Percentiles rank a stretch among this genome's conserved stretches.
These are phyloP conservation scores for Tulasnella sp. DNA, from an alignment of 768 basidiomycete species.

Conservation along the genomic window DNA sequence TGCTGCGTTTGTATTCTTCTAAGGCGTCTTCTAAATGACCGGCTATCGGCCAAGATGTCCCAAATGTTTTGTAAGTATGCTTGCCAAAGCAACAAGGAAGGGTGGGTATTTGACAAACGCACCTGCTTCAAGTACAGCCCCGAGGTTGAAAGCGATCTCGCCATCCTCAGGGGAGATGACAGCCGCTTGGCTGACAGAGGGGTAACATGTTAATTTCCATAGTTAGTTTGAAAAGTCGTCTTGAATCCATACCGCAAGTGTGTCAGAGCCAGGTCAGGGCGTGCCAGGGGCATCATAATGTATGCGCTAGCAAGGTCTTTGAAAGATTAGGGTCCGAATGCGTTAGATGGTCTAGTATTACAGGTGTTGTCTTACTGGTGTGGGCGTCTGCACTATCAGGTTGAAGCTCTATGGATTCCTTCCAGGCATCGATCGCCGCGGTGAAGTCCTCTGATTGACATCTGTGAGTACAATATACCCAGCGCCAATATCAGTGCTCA, in stretches of 20 bases:
- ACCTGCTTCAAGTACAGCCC: constrained; percentile 85
- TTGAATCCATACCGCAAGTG: constrained; percentile 54
- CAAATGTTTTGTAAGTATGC: constrained; percentile 17
- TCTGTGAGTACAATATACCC: constrained; percentile 15
- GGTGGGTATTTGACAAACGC: constrained; percentile 24
- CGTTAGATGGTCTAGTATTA: constrained; percentile 13
- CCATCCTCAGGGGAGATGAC: constrained; percentile 81
- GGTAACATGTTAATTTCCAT: constrained; percentile 23
- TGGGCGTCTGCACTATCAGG: constrained; percentile 79
- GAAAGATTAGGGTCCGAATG: constrained; percentile 15
- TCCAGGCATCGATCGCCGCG: constrained; percentile 76
- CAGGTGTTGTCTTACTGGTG: constrained; percentile 50
- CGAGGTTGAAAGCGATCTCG: constrained; percentile 86
- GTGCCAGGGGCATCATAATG: constrained; percentile 64
- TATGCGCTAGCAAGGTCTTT: constrained; percentile 83
- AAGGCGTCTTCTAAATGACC: constrained; percentile 73
- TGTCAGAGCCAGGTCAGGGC: constrained; percentile 77
- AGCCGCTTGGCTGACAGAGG: constrained; percentile 51
- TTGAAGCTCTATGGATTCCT: constrained; percentile 68
- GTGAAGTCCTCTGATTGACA: constrained; percentile 64
- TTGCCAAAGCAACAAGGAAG: background rate
- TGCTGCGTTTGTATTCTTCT: constrained; percentile 67
- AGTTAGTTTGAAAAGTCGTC: constrained; percentile 16
- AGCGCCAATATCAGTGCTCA: background rate
- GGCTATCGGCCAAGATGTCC: constrained; percentile 34